Evolutionary conservation across 192 early-diverging fungal genomes (phyloP).

Genomic region (Coemansia reversa): DNA sequence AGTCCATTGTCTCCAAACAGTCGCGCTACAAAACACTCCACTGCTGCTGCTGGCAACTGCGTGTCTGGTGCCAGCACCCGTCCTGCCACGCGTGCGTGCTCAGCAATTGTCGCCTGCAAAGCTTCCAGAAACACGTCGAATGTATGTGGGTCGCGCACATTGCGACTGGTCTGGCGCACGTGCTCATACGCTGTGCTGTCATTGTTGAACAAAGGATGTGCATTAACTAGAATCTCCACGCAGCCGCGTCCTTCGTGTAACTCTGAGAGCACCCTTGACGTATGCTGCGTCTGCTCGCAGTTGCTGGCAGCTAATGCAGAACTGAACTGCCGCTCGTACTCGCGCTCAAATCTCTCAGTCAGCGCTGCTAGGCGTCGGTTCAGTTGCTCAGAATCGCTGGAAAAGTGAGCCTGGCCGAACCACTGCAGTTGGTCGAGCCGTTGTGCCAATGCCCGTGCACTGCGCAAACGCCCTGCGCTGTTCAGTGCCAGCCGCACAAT

Average conservation of each 20-base stretch:
- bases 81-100: constrained; percentile 29
- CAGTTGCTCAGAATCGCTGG: constrained; percentile 9
- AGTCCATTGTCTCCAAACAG: constrained; percentile 27
- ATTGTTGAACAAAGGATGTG: constrained; percentile 33
- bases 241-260: constrained; percentile 43
- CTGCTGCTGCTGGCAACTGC: constrained; percentile 16
- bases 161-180: neutral
- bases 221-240: constrained; percentile 27
- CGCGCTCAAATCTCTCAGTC: constrained; percentile 29
- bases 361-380: constrained; percentile 29
- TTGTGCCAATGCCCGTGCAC: constrained; percentile 18
- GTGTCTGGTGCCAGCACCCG: constrained; percentile 20
- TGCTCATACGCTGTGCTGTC: neutral
- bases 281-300: constrained; percentile 18
- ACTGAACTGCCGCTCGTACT: constrained; percentile 19
- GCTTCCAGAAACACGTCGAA: constrained; percentile 32
- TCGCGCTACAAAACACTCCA: constrained; percentile 31
- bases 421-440: constrained; percentile 52
- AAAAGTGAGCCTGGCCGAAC: constrained; percentile 36
- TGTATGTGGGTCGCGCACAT: constrained; percentile 19
- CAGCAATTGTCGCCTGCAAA: constrained; percentile 22
- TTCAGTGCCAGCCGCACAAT: neutral
- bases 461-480: neutral
- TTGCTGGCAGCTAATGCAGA: constrained; percentile 19
- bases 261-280: constrained; percentile 23